These are phyloP conservation scores for Epichloe sylvatica DNA, from an alignment of 2,329 filamentous ascomycete genomes.

Conservation along the genomic window DNA sequence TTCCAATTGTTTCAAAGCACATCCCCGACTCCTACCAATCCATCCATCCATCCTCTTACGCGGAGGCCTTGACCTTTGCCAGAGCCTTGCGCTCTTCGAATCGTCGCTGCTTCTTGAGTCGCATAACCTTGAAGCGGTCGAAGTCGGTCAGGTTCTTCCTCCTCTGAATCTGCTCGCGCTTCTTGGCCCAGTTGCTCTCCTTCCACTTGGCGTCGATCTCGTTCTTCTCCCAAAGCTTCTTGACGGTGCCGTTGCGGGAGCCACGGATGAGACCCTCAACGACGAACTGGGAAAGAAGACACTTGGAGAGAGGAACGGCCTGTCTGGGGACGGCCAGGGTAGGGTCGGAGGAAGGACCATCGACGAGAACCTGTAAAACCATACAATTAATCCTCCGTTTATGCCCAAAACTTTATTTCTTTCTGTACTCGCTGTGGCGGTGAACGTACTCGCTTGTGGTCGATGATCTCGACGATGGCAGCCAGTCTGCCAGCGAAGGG, in stretches of 20 bases:
- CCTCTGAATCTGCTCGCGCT: slow-evolving; percentile 70
- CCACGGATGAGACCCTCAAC: slow-evolving; percentile 76
- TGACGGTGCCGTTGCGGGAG: slow-evolving; percentile 67
- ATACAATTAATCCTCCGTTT: slow-evolving; percentile 4
- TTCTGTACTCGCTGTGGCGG: not conserved
- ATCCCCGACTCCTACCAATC: slow-evolving; percentile 14
- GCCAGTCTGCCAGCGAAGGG: slow-evolving; percentile 76
- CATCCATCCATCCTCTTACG: slow-evolving; percentile 39
- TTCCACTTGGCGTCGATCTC: slow-evolving; percentile 91
- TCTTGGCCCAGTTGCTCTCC: slow-evolving; percentile 87
- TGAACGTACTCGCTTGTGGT: slow-evolving; percentile 96
- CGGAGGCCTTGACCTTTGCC: slow-evolving; percentile 77
- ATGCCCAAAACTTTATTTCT: not conserved
- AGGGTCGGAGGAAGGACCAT: slow-evolving; percentile 76
- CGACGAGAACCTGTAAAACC: slow-evolving; percentile 67
- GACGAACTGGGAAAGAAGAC: slow-evolving; percentile 80
- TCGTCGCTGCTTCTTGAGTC: slow-evolving; percentile 97
- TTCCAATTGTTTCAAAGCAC: slow-evolving; percentile 16
- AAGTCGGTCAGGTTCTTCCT: slow-evolving; percentile 93
- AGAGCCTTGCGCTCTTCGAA: slow-evolving; percentile 96
- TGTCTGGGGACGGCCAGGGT: slow-evolving; percentile 76
- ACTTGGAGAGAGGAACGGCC: slow-evolving; percentile 63
- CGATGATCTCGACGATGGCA: slow-evolving; percentile 96
- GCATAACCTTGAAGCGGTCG: slow-evolving; percentile 99
- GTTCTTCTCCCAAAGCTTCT: slow-evolving; percentile 79